These are phyloP conservation scores for Saturnispora bothae DNA, from an alignment of 805 yeast genomes.

Conservation along the genomic window DNA sequence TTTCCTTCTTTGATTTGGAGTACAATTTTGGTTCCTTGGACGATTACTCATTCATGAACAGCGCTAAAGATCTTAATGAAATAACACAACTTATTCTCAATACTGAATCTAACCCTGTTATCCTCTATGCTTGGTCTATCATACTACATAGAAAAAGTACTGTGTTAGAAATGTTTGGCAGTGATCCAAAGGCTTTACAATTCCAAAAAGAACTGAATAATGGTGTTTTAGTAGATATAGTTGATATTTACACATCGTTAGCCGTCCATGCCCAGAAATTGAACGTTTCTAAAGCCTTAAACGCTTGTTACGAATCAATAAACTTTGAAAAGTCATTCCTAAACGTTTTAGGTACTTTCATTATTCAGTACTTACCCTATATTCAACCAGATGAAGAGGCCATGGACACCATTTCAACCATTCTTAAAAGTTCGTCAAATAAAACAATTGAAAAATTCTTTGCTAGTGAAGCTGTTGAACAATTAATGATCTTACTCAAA, in stretches of 20 bases:
- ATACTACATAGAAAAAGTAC: slow-evolving; percentile 42
- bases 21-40: slow-evolving; percentile 34
- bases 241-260: slow-evolving; percentile 23
- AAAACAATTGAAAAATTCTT: slow-evolving; percentile 36
- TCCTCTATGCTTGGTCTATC: slow-evolving; percentile 60
- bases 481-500: slow-evolving; percentile 41
- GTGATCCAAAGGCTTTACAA: slow-evolving; percentile 12
- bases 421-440: slow-evolving; percentile 36
- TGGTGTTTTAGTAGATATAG: slow-evolving; percentile 16
- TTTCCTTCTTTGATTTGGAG: slow-evolving; percentile 49
- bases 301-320: slow-evolving; percentile 31
- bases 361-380: slow-evolving; percentile 39
- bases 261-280: slow-evolving; percentile 30
- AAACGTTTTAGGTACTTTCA: slow-evolving; percentile 37
- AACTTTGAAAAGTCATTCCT: slow-evolving; percentile 41
- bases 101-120: slow-evolving; percentile 34
- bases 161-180: slow-evolving; percentile 27
- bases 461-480: slow-evolving; percentile 32
- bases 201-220: slow-evolving; percentile 8
- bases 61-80: slow-evolving; percentile 28
- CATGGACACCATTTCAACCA: slow-evolving; percentile 32
- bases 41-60: slow-evolving; percentile 31
- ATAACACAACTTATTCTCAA: slow-evolving; percentile 19
- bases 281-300: slow-evolving; percentile 38
- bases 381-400: slow-evolving; percentile 35